A percentile compares a stretch with the other conserved stretches of the same genome.
Conservation (phyloP, 805 yeast genomes). For the Wickerhamiella slavikovae region DNA sequence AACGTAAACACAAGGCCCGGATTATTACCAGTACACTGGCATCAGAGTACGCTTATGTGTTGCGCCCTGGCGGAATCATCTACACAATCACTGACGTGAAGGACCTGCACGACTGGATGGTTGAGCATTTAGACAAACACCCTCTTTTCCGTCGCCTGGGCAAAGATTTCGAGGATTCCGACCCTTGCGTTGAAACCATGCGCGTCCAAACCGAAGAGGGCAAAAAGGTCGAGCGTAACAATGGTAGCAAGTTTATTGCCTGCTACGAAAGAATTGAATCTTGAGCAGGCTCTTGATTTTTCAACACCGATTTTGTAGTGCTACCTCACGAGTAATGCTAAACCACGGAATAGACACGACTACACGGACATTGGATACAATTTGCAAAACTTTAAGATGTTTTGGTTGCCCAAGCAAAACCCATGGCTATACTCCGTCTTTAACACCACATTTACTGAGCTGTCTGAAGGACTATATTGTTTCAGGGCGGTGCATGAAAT, state of each 20-base stretch:
- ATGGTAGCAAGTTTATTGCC: constrained; percentile 73
- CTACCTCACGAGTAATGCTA: no score
- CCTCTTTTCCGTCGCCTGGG: constrained; percentile 72
- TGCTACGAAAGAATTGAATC: constrained; percentile 30
- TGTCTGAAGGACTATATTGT: no score
- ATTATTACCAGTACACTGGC: constrained; percentile 76
- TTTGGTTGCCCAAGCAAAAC: no score
- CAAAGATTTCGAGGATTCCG: constrained; percentile 60
- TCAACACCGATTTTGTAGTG: no score
- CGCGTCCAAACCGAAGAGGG: constrained; percentile 93
- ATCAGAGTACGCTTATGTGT: constrained; percentile 79
- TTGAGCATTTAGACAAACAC: constrained; percentile 68
- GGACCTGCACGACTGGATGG: constrained; percentile 95
- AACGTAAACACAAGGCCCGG: constrained; percentile 92
- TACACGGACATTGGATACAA: no score
- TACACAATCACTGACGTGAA: constrained; percentile 92
- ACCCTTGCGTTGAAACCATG: constrained; percentile 74
- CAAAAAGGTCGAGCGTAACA: constrained; percentile 80
- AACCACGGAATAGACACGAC: no score
- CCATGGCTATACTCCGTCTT: no score
- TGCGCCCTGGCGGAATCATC: constrained; percentile 68
- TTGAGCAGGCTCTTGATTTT: no score
- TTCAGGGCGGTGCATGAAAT: no score
- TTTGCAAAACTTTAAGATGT: no score
- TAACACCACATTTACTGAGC: no score